Evolutionary conservation across 1,284 basidiomycete genomes (phyloP), one percentile per base, ranked within the genome.

Genomic region (Apiotrichum akiyoshidainum): DNA sequence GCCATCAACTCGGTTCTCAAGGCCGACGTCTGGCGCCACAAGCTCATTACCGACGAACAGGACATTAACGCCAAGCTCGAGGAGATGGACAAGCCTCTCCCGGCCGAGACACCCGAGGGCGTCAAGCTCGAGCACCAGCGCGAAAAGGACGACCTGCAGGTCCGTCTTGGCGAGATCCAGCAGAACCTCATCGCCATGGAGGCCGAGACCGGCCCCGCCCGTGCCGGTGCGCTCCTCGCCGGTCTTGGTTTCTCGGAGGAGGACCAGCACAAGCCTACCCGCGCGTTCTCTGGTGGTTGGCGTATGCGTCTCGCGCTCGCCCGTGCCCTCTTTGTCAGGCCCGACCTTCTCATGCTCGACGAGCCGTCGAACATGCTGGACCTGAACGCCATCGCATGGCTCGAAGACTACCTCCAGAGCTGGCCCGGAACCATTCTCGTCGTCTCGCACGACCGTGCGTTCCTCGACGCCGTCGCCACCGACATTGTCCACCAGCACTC

Each of bases 401-500:
- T 83, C 37, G 81, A 97, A 82, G 93, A 97, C 73, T 99, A 99
- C 77, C 84, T 99, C 17, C 94, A 95, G 75, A 96, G 92, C 6
- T 99, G 96, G 94, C 81, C 86, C 1, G 90, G 91, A 50, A 98
- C 95, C 0, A 81, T 99, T 19, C 85, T 99, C 41, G 94, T 98
- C 45, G 96, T 99, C 37, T 97, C 95, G 60, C 96, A 99, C 84
- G 96, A 99, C 79, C 87, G 96, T 72, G 91, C 95, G 34, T 99
- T 99, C 85, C 81, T 99, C 83, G 94, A 99, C 79, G 89, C 90
- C 31, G 91, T 97, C 21, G 93, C 94, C 0, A 94, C 92, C 13
- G 91, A 94, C 74, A 98, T 99, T 69, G 86, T 99, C 40, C 93
- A 98, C 77, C 92, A 97, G 80, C 95, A 99, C 78, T 94, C 90